A percentile compares a stretch with the other conserved stretches of the same genome.
phyloP scores from a whole-genome alignment of 2,329 filamentous ascomycete species.

The Ophidiomyces ophidiicola region DNA sequence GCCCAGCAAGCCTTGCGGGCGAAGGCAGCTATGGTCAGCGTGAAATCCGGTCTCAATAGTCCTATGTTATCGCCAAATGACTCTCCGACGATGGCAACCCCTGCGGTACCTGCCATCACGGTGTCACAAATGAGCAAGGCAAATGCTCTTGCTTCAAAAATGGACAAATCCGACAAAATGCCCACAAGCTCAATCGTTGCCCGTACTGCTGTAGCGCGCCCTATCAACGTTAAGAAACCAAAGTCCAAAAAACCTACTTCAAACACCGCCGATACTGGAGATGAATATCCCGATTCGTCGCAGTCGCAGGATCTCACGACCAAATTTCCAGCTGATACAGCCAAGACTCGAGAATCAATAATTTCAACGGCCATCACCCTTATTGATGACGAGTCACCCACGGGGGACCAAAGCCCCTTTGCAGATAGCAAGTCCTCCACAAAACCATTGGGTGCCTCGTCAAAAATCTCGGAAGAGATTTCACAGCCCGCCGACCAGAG shows the following conservation, averaged over 20 bases:
- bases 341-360: conserved; percentile 16
- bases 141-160: conserved; percentile 21
- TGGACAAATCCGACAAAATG: conserved; percentile 10
- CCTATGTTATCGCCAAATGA: conserved; percentile 20
- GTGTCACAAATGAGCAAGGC: conserved; percentile 32
- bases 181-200: conserved; percentile 34
- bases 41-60: conserved; percentile 56
- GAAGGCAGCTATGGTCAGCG: conserved; percentile 85
- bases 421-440: conserved; percentile 14
- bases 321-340: conserved; percentile 17
- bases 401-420: conserved; percentile 20
- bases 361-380: conserved; percentile 20
- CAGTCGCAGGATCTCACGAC: too few species aligned
- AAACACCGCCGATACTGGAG: too few species aligned
- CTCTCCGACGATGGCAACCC: conserved; percentile 39
- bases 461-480: conserved; percentile 8
- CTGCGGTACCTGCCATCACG: conserved; percentile 63
- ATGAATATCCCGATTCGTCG: too few species aligned
- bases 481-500: conserved; percentile 9
- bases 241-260: conserved; percentile 2
- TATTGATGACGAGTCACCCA: conserved; percentile 23
- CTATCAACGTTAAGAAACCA: conserved; percentile 34
- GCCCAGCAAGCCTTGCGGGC: conserved; percentile 78
- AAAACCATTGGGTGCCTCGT: conserved; percentile 15
- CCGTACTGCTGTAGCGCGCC: conserved; percentile 32